Conservation (phyloP, 2,329 filamentous ascomycete genomes). For the Ophiostoma pallidulum region DNA sequence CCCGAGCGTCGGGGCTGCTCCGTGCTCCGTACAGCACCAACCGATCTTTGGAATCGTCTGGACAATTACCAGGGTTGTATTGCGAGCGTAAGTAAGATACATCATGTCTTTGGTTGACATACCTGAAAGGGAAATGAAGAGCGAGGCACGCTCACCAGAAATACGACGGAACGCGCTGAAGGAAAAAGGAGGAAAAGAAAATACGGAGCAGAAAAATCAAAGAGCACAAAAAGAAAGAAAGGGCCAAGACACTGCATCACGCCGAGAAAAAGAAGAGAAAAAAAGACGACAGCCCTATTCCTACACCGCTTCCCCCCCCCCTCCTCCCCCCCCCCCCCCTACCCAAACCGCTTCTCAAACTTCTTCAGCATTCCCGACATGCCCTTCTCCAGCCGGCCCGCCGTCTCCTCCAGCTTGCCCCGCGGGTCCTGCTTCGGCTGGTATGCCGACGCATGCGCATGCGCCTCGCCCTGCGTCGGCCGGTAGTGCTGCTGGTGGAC, state of each 20-base stretch:
- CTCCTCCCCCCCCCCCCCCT: background rate
- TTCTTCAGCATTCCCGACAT: conserved; percentile 66
- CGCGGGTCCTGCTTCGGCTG: conserved; percentile 35
- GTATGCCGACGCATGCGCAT: conserved; percentile 30
- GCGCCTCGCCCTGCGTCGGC: conserved; percentile 56
- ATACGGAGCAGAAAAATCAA: background rate
- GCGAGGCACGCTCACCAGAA: no score
- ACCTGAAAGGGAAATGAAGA: no score
- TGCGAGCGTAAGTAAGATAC: no score
- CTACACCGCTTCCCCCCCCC: no score
- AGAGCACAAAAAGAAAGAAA: no score
- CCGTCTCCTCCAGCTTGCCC: conserved; percentile 53
- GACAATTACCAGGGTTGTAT: no score
- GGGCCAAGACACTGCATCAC: no score
- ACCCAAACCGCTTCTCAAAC: conserved; percentile 66
- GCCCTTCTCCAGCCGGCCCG: conserved; percentile 58
- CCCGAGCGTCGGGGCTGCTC: no score
- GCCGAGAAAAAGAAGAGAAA: background rate
- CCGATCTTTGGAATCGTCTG: no score
- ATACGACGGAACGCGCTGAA: no score
- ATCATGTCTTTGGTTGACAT: no score
- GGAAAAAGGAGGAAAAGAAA: background rate
- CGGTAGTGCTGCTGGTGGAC: conserved; percentile 62
- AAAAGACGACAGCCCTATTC: background rate
- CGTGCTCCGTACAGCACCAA: no score